Conservation (phyloP, 2,329 filamentous ascomycete genomes). For the Aspergillus puulaauensis region DNA sequence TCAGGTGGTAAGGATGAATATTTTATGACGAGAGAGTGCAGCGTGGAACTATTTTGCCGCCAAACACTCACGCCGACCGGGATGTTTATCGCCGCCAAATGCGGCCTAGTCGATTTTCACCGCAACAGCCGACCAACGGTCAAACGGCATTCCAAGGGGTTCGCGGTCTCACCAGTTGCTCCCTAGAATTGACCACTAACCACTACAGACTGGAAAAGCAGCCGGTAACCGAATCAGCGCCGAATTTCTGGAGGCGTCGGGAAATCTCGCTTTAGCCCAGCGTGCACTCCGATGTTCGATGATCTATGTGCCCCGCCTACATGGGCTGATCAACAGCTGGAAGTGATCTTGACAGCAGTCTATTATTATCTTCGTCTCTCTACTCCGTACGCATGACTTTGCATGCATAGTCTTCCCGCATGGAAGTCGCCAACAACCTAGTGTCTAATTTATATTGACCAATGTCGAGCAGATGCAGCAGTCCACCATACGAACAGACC, state of each 20-base stretch:
- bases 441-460: not conserved
- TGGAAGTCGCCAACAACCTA: no score
- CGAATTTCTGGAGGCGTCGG: not conserved
- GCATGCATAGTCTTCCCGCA: not conserved
- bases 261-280: not conserved
- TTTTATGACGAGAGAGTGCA: constrained; percentile 6
- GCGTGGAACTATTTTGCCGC: constrained; percentile 15
- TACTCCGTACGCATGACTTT: not conserved
- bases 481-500: not conserved
- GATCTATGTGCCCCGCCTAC: constrained; percentile 1
- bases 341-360: not conserved
- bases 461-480: not conserved
- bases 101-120: constrained; percentile 24
- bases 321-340: constrained; percentile 7
- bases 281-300: not conserved
- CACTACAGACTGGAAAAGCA: not conserved
- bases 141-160: constrained; percentile 1
- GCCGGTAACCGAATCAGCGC: not conserved
- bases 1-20: constrained; percentile 4
- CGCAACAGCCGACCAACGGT: constrained; percentile 7
- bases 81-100: constrained; percentile 24
- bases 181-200: not conserved
- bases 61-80: constrained; percentile 2
- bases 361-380: not conserved
- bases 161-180: not conserved